Conservation (phyloP, 169 alveolate genomes). For the Eimeria falciformis region DNA sequence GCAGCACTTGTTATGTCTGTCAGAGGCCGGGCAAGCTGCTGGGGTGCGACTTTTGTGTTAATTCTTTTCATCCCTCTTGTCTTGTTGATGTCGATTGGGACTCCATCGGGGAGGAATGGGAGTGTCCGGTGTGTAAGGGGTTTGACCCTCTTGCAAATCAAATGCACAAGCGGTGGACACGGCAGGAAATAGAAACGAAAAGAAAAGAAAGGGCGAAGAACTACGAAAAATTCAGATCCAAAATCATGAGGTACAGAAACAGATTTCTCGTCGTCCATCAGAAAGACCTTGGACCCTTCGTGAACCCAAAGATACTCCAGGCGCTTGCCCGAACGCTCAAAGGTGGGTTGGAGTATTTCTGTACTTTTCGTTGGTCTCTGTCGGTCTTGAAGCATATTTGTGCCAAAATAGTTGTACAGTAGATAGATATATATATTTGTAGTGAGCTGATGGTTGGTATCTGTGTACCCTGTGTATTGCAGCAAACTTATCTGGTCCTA, state of each 20-base stretch:
- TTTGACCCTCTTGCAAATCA: conserved; percentile 92
- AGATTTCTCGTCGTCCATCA: conserved; percentile 74
- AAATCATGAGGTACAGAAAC: conserved; percentile 60
- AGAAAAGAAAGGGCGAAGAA: conserved; percentile 88
- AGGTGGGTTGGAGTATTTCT: background rate
- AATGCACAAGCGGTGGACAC: conserved; percentile 92
- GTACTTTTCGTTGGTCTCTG: background rate
- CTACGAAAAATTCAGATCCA: conserved; percentile 71
- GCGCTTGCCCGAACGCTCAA: conserved; percentile 57
- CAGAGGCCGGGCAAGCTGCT: conserved; percentile 90
- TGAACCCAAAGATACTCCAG: conserved; percentile 52
- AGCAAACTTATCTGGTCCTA: conserved; percentile 9
- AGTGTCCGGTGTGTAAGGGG: conserved; percentile 93
- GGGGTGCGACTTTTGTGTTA: conserved; percentile 94
- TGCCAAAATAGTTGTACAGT: background rate
- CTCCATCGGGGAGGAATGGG: conserved; percentile 89
- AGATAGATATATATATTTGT: background rate
- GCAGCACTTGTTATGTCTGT: conserved; percentile 92
- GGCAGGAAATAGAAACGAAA: conserved; percentile 87
- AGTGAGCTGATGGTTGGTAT: too few species aligned
- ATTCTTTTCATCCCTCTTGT: conserved; percentile 92
- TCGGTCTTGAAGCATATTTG: background rate
- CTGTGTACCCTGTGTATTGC: background rate
- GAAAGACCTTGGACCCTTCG: conserved; percentile 73
- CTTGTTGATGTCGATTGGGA: conserved; percentile 88